Conservation (phyloP, 371 early-diverging fungal species). For the Coemansia sp. region DNA sequence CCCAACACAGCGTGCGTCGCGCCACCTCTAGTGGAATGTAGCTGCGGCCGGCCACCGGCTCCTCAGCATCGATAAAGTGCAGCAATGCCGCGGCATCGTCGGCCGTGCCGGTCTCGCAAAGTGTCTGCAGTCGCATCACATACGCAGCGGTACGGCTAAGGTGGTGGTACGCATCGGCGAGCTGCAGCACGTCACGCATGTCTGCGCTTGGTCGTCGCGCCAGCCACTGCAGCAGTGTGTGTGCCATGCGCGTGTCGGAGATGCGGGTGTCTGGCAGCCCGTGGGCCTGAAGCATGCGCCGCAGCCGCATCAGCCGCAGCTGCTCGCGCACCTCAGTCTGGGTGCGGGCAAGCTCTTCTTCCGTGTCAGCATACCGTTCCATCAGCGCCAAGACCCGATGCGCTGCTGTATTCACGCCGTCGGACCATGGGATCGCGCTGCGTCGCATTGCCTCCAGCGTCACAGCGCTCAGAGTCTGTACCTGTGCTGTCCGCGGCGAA, state of each 20-base stretch:
- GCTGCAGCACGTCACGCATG: slow-evolving; percentile 57
- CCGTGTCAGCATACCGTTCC: slow-evolving; percentile 1
- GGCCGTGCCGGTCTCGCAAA: slow-evolving; percentile 43
- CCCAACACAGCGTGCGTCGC: slow-evolving; percentile 37
- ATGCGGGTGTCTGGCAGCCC: slow-evolving; percentile 56
- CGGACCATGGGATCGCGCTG: slow-evolving; percentile 58
- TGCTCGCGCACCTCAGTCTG: slow-evolving; percentile 54
- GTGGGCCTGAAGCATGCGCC: slow-evolving; percentile 55
- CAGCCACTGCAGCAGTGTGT: slow-evolving; percentile 43
- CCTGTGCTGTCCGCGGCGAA: neutral
- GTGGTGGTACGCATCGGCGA: slow-evolving; percentile 60
- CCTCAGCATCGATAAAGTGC: slow-evolving; percentile 18
- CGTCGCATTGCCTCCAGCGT: slow-evolving; percentile 57
- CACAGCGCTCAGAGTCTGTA: slow-evolving; percentile 29
- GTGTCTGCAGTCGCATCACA: slow-evolving; percentile 48
- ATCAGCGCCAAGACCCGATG: slow-evolving; percentile 16
- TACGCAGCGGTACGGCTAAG: slow-evolving; percentile 54
- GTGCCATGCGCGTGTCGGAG: slow-evolving; percentile 52
- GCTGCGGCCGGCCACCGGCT: slow-evolving; percentile 9
- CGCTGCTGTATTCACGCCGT: slow-evolving; percentile 47
- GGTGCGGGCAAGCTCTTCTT: slow-evolving; percentile 15
- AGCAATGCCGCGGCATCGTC: slow-evolving; percentile 13
- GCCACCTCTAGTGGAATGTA: slow-evolving; percentile 33
- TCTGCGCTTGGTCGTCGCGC: slow-evolving; percentile 37
- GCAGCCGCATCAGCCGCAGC: slow-evolving; percentile 56